Evolutionary conservation across 345 rosid species (phyloP), one percentile per base, ranked within the genome.

Genomic region (Pistacia atlantica): DNA sequence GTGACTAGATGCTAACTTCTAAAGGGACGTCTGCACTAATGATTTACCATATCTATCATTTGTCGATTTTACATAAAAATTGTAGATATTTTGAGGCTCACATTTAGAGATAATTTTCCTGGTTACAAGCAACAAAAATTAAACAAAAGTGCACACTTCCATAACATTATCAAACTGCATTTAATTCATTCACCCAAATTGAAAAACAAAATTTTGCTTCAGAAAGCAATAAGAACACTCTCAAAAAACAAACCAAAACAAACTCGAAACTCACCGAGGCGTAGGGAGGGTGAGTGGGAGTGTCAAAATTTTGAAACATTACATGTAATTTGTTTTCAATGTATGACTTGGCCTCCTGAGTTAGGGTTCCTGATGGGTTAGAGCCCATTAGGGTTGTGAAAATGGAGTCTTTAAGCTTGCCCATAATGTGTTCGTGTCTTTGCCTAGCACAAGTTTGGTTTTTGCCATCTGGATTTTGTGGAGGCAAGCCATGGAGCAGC

Each of bases 251-350:
- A 42, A 7, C 45, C 35, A n/a, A 42, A 57, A 12, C 2, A 42
- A 65, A 61, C 16, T 7, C 31, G 45, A 20, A 42, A 64, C 48
- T 59, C 55, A 77, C 85, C 67, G 46, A 80, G 67, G 83, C 59
- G 38, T 77, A 80, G 7, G 86, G 79, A 18, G 80, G 86, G 70
- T 80, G 86, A 49, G 45, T 54, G 37, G 83, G 83, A 35, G 74
- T 63, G 8, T 18, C 25, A 31, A 55, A 62, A 48, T 13, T 57
- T 11, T 78, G 79, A 52, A 84, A 52, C 57, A 78, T 28, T 13
- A 37, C 35, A 18, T 4, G 71, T 48, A 84, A 64, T 3, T 69
- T 67, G 3, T 75, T 52, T 22, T 77, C 54, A 71, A 81, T 18
- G 13, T 69, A 42, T 49, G 69, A 13, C 45, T 16, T 59, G 6